Percentiles rank a stretch among this genome's conserved stretches.
Evolutionary conservation across 805 yeast genomes (phyloP).

Genomic region (Spathaspora gorwiae): DNA sequence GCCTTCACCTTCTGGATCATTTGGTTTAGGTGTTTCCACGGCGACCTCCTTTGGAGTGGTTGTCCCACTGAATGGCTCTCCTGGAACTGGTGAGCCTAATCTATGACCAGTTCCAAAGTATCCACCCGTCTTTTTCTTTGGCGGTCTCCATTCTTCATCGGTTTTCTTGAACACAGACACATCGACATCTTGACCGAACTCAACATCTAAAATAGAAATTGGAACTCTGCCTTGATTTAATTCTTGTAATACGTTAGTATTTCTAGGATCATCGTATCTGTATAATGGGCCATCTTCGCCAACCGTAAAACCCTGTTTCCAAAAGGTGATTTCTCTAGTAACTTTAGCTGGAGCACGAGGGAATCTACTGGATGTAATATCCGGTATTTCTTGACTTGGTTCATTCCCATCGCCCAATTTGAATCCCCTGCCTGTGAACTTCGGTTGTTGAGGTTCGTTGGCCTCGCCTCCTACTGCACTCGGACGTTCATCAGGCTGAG

Average conservation of each 20-base stretch:
- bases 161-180: constrained; percentile 77
- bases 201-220: constrained; percentile 70
- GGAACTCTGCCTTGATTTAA: constrained; percentile 92
- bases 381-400: constrained; percentile 32
- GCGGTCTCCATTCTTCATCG: constrained; percentile 77
- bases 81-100: constrained; percentile 86
- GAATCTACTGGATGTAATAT: constrained; percentile 56
- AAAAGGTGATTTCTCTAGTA: constrained; percentile 79
- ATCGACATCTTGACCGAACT: constrained; percentile 89
- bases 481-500: constrained; percentile 31
- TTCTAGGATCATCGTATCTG: constrained; percentile 90
- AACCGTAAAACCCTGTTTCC: constrained; percentile 95
- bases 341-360: constrained; percentile 48
- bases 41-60: constrained; percentile 8
- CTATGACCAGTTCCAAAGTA: constrained; percentile 78
- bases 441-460: constrained; percentile 14
- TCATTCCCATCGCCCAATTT: constrained; percentile 46
- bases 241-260: constrained; percentile 70
- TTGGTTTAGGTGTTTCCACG: constrained; percentile 12
- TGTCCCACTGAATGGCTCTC: constrained; percentile 39
- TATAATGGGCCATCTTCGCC: constrained; percentile 78
- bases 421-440: constrained; percentile 50
- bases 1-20: constrained; percentile 39
- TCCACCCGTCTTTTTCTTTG: constrained; percentile 58
- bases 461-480: constrained; percentile 25